Percentiles rank a stretch among this genome's conserved stretches.
phyloP scores from a whole-genome alignment of 2,329 filamentous ascomycete genomes.

The Scedosporium boydii region DNA sequence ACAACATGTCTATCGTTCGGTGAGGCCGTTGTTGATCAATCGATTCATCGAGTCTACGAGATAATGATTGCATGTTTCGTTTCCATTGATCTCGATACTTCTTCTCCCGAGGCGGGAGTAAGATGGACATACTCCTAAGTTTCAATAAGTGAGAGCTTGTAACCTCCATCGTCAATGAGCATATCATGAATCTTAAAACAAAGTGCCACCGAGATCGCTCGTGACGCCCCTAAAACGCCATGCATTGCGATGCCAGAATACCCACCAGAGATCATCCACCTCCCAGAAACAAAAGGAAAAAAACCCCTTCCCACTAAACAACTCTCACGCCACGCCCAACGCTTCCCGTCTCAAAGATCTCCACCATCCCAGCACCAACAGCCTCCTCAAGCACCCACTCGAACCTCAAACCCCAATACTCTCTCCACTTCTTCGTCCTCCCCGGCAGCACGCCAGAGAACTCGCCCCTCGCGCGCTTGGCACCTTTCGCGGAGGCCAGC shows the following conservation, averaged over 20 bases:
- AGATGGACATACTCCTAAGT: background rate
- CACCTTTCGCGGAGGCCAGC: constrained; percentile 22
- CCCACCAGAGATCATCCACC: background rate
- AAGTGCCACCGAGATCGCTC: too few species aligned
- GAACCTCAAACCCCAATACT: constrained; percentile 60
- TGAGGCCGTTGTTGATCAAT: background rate
- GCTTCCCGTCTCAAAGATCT: constrained; percentile 65
- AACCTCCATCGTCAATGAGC: too few species aligned
- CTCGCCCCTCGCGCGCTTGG: constrained; percentile 44
- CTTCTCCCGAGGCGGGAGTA: background rate
- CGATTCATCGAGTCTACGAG: background rate
- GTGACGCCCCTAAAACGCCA: background rate
- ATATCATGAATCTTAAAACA: background rate
- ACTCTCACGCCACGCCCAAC: constrained; percentile 58
- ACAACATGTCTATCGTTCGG: background rate
- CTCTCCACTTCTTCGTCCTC: constrained; percentile 59
- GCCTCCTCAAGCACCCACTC: constrained; percentile 65
- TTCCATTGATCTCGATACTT: background rate
- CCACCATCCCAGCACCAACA: constrained; percentile 58
- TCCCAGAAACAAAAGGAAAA: background rate
- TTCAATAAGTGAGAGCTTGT: background rate
- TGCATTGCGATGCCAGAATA: background rate
- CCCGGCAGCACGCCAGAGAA: constrained; percentile 46
- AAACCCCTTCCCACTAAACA: constrained; percentile 16
- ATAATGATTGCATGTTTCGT: background rate